Evolutionary conservation across 352 stramenopile genomes (phyloP).

Genomic region (Phytophthora pluvialis): DNA sequence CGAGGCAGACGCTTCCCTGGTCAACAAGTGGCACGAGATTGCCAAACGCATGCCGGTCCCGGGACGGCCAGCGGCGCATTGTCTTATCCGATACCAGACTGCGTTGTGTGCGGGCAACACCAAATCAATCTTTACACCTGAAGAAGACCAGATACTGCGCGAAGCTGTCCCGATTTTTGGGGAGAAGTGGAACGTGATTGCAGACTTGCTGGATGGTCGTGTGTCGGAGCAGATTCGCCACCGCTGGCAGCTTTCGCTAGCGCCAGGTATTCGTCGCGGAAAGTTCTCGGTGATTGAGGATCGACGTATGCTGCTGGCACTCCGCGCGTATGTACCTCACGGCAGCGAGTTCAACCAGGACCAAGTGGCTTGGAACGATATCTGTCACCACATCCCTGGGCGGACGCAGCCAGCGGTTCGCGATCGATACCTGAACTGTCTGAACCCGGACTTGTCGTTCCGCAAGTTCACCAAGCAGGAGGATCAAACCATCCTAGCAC

Average conservation of each 20-base stretch:
- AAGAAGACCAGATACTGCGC: slow-evolving; percentile 60
- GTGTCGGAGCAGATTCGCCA: slow-evolving; percentile 80
- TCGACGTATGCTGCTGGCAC: slow-evolving; percentile 62
- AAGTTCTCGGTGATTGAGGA: slow-evolving; percentile 82
- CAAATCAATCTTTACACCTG: slow-evolving; percentile 49
- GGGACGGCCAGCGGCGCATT: slow-evolving; percentile 57
- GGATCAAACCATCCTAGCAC: slow-evolving; percentile 47
- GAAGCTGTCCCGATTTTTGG: slow-evolving; percentile 69
- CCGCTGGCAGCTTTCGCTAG: slow-evolving; percentile 74
- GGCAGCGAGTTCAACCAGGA: slow-evolving; percentile 54
- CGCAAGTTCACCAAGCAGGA: slow-evolving; percentile 61
- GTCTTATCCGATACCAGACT: slow-evolving; percentile 63
- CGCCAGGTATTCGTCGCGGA: slow-evolving; percentile 64
- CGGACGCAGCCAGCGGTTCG: slow-evolving; percentile 59
- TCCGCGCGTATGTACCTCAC: slow-evolving; percentile 59
- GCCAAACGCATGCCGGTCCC: slow-evolving; percentile 51
- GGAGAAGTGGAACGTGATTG: slow-evolving; percentile 84
- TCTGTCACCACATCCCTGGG: slow-evolving; percentile 66
- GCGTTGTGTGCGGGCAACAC: slow-evolving; percentile 53
- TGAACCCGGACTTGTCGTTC: slow-evolving; percentile 74
- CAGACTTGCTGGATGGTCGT: slow-evolving; percentile 74
- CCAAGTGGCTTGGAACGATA: slow-evolving; percentile 61
- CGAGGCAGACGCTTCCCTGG: slow-evolving; percentile 39
- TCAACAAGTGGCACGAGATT: slow-evolving; percentile 64
- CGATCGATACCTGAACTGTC: slow-evolving; percentile 71